Evolutionary conservation across 768 basidiomycete species (phyloP).

Genomic region (Phanerodontia chrysosporium): DNA sequence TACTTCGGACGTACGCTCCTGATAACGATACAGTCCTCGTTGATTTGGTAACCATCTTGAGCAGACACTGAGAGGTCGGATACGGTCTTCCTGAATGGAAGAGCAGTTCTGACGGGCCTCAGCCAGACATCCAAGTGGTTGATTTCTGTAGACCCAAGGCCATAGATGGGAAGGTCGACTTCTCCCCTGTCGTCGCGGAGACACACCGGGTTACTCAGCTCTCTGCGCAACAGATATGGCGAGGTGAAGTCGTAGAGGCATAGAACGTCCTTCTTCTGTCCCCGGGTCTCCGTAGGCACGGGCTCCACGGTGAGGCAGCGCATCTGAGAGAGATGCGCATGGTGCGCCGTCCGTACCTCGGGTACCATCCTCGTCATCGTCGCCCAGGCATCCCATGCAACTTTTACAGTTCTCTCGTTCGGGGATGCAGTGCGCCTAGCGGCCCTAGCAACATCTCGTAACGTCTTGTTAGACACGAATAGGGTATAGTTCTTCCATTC

Average conservation of each 20-base stretch:
- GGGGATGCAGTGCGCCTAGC: not conserved
- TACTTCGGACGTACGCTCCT: not conserved
- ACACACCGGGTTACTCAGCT: not conserved
- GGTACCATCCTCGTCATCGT: not conserved
- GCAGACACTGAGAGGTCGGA: not conserved
- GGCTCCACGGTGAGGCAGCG: not conserved
- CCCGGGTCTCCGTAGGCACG: not conserved
- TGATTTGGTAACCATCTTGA: not conserved
- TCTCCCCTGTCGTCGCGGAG: not conserved
- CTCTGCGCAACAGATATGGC: not conserved
- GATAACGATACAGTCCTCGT: conserved; percentile 1
- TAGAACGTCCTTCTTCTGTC: not conserved
- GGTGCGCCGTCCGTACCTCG: not conserved
- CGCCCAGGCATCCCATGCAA: not conserved
- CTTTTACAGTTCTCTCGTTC: not conserved
- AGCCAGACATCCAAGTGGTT: not conserved
- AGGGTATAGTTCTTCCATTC: not conserved
- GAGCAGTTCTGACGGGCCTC: not conserved
- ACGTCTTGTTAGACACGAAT: not conserved
- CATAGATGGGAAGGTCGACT: not conserved
- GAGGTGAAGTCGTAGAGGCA: not conserved
- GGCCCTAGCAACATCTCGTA: not conserved
- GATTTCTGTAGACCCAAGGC: not conserved
- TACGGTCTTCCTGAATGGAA: not conserved
- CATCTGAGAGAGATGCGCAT: not conserved